Percentiles rank a stretch among this genome's conserved stretches.
Conservation (phyloP, 352 stramenopile species). For the Globisporangium perplexum region DNA sequence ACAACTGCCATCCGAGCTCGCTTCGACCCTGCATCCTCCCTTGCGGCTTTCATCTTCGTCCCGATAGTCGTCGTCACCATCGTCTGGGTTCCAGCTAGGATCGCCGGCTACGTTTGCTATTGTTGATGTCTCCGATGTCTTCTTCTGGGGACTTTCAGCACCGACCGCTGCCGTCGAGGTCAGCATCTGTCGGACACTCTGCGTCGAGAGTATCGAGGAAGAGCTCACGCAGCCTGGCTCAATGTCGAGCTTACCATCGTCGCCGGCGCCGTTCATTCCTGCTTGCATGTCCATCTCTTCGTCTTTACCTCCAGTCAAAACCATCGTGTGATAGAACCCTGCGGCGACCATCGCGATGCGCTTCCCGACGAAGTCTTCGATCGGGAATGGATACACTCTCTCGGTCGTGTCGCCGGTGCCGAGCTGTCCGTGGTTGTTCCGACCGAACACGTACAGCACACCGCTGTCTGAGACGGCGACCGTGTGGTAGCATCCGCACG, state of each 20-base stretch:
- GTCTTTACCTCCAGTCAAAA: conserved; percentile 80
- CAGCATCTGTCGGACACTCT: conserved; percentile 8
- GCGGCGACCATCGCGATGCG: conserved; percentile 83
- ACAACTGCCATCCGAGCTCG: background rate
- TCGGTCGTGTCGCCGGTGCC: conserved; percentile 89
- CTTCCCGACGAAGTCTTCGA: conserved; percentile 90
- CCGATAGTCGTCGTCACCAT: conserved; percentile 29
- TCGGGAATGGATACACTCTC: conserved; percentile 73
- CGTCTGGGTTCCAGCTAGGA: conserved; percentile 20
- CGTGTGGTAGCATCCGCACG: conserved; percentile 91
- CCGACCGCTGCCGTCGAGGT: background rate
- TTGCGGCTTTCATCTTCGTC: conserved; percentile 30
- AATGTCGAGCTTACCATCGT: background rate
- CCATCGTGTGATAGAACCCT: conserved; percentile 93
- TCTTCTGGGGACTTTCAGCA: background rate
- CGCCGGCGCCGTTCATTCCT: conserved; percentile 2
- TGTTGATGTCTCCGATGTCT: background rate
- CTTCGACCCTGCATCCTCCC: background rate
- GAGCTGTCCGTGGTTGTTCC: conserved; percentile 94
- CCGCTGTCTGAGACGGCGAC: conserved; percentile 86
- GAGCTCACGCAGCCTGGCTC: background rate
- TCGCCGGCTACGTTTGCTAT: conserved; percentile 9
- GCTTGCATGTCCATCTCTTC: conserved; percentile 26
- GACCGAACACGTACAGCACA: conserved; percentile 90
- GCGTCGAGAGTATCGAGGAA: conserved; percentile 7